Conservation (phyloP, 2,329 filamentous ascomycete genomes). For the Exophiala bonariae region DNA sequence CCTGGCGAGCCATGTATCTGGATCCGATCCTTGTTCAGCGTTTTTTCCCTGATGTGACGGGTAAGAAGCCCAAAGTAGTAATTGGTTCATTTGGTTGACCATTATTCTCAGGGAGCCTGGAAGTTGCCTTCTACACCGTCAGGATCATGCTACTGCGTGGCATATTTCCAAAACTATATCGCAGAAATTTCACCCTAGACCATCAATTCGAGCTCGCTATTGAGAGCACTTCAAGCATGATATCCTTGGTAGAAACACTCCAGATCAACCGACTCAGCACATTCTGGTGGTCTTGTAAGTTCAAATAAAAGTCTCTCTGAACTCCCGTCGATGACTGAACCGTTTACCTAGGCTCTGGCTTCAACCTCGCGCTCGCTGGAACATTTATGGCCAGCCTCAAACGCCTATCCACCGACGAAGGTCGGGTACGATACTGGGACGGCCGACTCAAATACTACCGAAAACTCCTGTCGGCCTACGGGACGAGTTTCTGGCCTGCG, state of each 20-base stretch:
- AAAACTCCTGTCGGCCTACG: constrained; percentile 12
- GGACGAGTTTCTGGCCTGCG: constrained; percentile 15
- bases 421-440: constrained; percentile 14
- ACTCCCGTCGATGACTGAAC: background rate
- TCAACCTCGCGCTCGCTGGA: constrained; percentile 14
- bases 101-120: constrained; percentile 9
- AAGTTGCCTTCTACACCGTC: constrained; percentile 15
- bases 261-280: constrained; percentile 17
- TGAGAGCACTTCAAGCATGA: constrained; percentile 8
- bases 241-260: constrained; percentile 13
- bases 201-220: constrained; percentile 8
- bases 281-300: constrained; percentile 20
- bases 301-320: background rate
- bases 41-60: constrained; percentile 18
- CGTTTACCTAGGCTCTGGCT: constrained; percentile 8
- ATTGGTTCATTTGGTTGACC: background rate
- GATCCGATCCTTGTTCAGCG: constrained; percentile 13
- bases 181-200: constrained; percentile 9
- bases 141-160: constrained; percentile 16
- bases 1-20: constrained; percentile 11
- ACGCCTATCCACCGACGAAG: constrained; percentile 10
- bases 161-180: constrained; percentile 17
- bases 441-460: constrained; percentile 11
- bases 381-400: constrained; percentile 19
- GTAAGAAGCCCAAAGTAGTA: background rate